Percentiles rank a stretch among this genome's conserved stretches.
Conservation (phyloP, 495 filamentous ascomycete species). For the Corynascus novoguineensis region DNA sequence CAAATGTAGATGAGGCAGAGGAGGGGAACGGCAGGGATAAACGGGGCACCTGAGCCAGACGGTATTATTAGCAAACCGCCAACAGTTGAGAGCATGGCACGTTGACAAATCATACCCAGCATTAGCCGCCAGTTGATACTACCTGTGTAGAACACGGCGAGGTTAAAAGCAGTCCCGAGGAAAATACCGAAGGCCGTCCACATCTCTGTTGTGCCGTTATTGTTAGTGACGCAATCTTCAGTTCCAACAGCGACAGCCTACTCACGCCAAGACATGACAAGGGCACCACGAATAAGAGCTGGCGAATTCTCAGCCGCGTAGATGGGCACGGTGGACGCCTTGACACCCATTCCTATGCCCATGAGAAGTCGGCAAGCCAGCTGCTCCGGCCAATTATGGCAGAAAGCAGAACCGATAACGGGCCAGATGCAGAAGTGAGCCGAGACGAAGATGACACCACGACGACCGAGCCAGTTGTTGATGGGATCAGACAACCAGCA, state of each 20-base stretch:
- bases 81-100: not conserved
- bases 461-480: constrained; percentile 60
- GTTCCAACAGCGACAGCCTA: not conserved
- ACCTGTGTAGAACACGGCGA: constrained; percentile 53
- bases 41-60: constrained; percentile 55
- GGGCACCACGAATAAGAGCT: constrained; percentile 63
- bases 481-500: constrained; percentile 69
- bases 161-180: constrained; percentile 63
- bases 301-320: constrained; percentile 74
- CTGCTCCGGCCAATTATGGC: constrained; percentile 58
- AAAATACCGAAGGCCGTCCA: constrained; percentile 83
- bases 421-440: constrained; percentile 58
- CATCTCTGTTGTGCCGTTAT: constrained; percentile 45
- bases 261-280: constrained; percentile 76
- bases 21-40: constrained; percentile 68
- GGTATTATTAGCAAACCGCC: not conserved
- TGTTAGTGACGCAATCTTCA: not conserved
- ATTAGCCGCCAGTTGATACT: constrained; percentile 69
- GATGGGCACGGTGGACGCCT: constrained; percentile 60
- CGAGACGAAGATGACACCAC: constrained; percentile 62
- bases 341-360: constrained; percentile 67
- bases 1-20: constrained; percentile 63
- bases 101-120: constrained; percentile 32
- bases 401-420: constrained; percentile 61
- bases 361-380: constrained; percentile 58